These are phyloP conservation scores for Exophiala alcalophila DNA, from an alignment of 2,329 filamentous ascomycete genomes.

Conservation along the genomic window DNA sequence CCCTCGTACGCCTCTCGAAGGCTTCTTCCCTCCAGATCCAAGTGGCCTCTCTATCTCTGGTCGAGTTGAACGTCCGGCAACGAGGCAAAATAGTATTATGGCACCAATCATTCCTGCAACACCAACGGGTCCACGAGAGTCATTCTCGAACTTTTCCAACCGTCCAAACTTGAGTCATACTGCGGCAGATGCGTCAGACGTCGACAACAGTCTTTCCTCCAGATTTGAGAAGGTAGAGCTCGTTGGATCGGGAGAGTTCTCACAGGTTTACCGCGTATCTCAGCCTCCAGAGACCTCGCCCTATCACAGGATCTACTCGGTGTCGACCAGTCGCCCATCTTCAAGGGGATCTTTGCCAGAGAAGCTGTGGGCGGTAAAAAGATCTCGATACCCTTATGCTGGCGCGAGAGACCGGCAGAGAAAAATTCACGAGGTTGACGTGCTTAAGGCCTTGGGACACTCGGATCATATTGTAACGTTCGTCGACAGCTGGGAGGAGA, in stretches of 20 bases:
- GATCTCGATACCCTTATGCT: constrained; percentile 74
- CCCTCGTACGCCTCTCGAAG: constrained; percentile 76
- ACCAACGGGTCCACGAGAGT: constrained; percentile 66
- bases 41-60: constrained; percentile 80
- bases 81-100: constrained; percentile 39
- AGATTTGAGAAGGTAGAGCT: constrained; percentile 79
- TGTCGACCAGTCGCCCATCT: constrained; percentile 47
- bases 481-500: constrained; percentile 82
- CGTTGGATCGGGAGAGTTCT: constrained; percentile 88
- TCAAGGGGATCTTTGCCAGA: constrained; percentile 55
- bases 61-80: constrained; percentile 44
- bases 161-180: constrained; percentile 68
- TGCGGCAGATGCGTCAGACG: constrained; percentile 65
- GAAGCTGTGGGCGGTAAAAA: constrained; percentile 87
- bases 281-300: constrained; percentile 38
- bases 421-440: constrained; percentile 79
- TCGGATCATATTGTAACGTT: constrained; percentile 84
- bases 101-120: constrained; percentile 67
- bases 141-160: constrained; percentile 56
- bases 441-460: constrained; percentile 71
- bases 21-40: constrained; percentile 71
- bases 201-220: constrained; percentile 69
- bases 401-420: constrained; percentile 76
- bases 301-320: constrained; percentile 43
- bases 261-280: constrained; percentile 80